Percentiles rank a stretch among this genome's conserved stretches.
phyloP scores from a whole-genome alignment of 2,329 filamentous ascomycete genomes.

The Pseudogymnoascus sp. region DNA sequence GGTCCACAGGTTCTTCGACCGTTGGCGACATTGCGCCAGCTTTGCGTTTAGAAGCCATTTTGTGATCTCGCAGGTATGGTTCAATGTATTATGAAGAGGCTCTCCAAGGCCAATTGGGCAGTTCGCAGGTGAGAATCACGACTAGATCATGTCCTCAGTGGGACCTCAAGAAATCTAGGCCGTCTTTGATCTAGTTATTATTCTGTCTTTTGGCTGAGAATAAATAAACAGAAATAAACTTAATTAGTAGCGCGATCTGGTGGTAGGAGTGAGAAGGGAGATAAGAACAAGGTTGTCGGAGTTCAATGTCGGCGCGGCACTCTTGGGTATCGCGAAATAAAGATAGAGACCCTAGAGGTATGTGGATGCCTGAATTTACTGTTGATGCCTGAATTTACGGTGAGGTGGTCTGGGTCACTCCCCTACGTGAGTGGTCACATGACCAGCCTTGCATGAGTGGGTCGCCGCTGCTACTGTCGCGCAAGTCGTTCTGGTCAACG shows the following conservation, averaged over 20 bases:
- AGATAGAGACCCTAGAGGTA: background rate
- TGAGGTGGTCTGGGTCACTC: no score
- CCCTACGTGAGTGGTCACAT: background rate
- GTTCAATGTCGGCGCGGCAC: background rate
- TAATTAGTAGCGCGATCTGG: background rate
- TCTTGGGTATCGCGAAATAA: constrained; percentile 7
- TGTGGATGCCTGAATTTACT: no score
- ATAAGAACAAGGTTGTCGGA: background rate
- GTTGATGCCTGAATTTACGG: no score
- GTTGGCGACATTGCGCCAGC: constrained; percentile 62
- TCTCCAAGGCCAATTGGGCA: background rate
- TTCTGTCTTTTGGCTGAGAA: background rate
- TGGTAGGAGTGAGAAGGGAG: background rate
- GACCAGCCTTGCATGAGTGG: constrained; percentile 4
- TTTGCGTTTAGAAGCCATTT: constrained; percentile 95
- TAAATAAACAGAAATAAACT: background rate
- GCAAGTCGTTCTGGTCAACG: background rate
- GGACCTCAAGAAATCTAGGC: background rate
- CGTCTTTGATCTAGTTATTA: background rate
- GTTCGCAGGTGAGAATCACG: background rate
- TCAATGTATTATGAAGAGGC: background rate
- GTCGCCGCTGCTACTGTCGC: background rate
- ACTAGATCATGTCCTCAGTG: background rate
- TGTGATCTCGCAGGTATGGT: constrained; percentile 10
- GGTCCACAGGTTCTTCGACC: constrained; percentile 82